Base-by-base conservation (phyloP, 2,329 filamentous ascomycete genomes). In the Fusarium tuaranense region DNA sequence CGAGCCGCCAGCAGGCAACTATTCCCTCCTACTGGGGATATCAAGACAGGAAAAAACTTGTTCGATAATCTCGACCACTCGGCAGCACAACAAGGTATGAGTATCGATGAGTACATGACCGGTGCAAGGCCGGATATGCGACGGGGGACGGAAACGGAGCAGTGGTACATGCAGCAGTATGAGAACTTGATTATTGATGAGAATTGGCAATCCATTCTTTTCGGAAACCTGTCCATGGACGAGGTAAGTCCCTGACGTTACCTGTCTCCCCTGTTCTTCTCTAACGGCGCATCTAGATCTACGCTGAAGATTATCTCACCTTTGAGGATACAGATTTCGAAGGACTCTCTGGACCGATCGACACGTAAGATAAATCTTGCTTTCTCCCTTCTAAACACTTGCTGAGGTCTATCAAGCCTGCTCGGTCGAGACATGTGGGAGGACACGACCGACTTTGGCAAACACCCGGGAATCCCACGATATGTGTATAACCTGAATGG, bases 221-320 rank as follows among this genome's bases (percentile, higher is more conserved):
- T 82, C 20, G 67, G 70, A n/a, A 78, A 76, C 18, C 34, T 80
- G 41, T 81, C 80, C 7, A 80, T 80, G 64, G 78, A 82, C n/a
- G 80, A 82, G 65, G 80, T 78, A 58, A 63, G 69, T 62, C 4
- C 48, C 12, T 55, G 27, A 9, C 6, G 18, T 30, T 55, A 32
- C 12, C 27, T 30, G 48, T 3, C 13, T 32, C 7, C 9, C 39
- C 30, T 61, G n/a, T 63, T 20, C 7, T 46, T 63, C 51, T 72
- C 61, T 65, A 38, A 65, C 30, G 8, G 48, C 13, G 7, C 14
- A 14, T 12, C 7, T 18, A 81, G 81, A 63, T 82, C 5, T 34
- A 71, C 18, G 71, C 74, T 4, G 76, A 74, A 4, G 72, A 74
- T 1, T 73, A 80, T 44, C 70, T 82, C 32, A 71, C 69, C 3